Percentiles rank a stretch among this genome's conserved stretches.
phyloP scores from a whole-genome alignment of 805 yeast genomes.

The Kurtzmaniella cleridarum region DNA sequence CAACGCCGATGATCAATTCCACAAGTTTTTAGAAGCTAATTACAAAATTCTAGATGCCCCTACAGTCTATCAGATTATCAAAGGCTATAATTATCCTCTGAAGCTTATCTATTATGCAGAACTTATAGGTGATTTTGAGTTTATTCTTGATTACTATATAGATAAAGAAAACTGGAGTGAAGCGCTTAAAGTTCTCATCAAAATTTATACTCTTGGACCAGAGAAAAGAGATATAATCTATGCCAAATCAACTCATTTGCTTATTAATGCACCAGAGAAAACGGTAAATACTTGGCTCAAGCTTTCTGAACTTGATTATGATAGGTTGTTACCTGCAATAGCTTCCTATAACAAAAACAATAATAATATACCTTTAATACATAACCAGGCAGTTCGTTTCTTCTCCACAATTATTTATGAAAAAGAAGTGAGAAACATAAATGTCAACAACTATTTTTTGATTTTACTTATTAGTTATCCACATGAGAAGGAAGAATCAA shows the following conservation, averaged over 20 bases:
- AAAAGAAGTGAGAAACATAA: conserved; percentile 34
- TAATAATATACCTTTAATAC: conserved; percentile 26
- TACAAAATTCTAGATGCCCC: conserved; percentile 51
- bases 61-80: conserved; percentile 68
- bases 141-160: conserved; percentile 65
- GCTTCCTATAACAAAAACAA: conserved; percentile 56
- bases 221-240: conserved; percentile 41
- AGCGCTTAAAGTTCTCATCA: conserved; percentile 55
- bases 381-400: conserved; percentile 64
- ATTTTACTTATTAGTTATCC: conserved; percentile 55
- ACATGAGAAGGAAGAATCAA: conserved; percentile 2
- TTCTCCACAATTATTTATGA: conserved; percentile 44
- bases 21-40: conserved; percentile 47
- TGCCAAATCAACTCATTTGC: conserved; percentile 60
- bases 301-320: conserved; percentile 47
- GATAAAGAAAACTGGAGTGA: conserved; percentile 67
- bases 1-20: conserved; percentile 17
- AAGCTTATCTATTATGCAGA: conserved; percentile 67
- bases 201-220: conserved; percentile 38
- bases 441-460: conserved; percentile 66
- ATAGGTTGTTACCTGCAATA: conserved; percentile 69
- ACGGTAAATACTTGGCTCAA: conserved; percentile 81
- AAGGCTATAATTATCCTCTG: conserved; percentile 57
- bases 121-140: conserved; percentile 60
- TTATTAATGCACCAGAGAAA: conserved; percentile 60